phyloP scores from a whole-genome alignment of 2,329 filamentous ascomycete genomes.

The Fusarium sterilihyphosum region DNA sequence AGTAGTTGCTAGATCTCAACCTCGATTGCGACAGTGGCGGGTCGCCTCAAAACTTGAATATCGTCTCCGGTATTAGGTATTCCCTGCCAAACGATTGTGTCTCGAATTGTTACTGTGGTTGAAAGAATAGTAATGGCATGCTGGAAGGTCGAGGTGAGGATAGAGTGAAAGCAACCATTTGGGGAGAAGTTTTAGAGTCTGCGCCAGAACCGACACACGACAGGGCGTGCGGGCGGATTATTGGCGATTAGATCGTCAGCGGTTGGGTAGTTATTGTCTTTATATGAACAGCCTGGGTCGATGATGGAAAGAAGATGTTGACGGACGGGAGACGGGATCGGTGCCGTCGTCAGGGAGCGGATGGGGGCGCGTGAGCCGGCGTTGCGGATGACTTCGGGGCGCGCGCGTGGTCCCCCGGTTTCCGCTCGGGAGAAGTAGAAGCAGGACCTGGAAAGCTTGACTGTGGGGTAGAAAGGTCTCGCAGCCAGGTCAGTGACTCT shows the following conservation, averaged over 20 bases:
- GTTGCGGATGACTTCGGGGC: constrained; percentile 47
- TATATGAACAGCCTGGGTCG: constrained; percentile 5
- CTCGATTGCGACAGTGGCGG: constrained; percentile 28
- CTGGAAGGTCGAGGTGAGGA: constrained; percentile 29
- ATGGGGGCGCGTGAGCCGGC: constrained; percentile 44
- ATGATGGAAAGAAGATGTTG: constrained; percentile 9
- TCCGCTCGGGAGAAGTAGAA: constrained; percentile 26
- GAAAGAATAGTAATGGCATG: constrained; percentile 32
- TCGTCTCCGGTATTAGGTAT: neutral
- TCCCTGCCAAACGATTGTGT: constrained; percentile 15
- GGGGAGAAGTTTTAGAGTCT: constrained; percentile 33
- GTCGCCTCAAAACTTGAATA: neutral
- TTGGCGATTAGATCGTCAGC: constrained; percentile 16
- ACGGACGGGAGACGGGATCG: constrained; percentile 18
- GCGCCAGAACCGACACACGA: constrained; percentile 37
- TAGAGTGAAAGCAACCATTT: constrained; percentile 41
- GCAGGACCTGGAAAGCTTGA: constrained; percentile 27
- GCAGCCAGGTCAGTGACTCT: neutral
- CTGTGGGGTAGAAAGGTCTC: constrained; percentile 25
- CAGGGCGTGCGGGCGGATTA: constrained; percentile 22
- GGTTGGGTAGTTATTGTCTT: constrained; percentile 24
- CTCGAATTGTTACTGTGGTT: constrained; percentile 22
- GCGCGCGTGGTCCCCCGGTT: constrained; percentile 40
- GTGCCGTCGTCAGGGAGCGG: constrained; percentile 34
- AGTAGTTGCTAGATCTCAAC: constrained; percentile 21